phyloP scores from a whole-genome alignment of 2,329 filamentous ascomycete species.

The Boeremia exigua region DNA sequence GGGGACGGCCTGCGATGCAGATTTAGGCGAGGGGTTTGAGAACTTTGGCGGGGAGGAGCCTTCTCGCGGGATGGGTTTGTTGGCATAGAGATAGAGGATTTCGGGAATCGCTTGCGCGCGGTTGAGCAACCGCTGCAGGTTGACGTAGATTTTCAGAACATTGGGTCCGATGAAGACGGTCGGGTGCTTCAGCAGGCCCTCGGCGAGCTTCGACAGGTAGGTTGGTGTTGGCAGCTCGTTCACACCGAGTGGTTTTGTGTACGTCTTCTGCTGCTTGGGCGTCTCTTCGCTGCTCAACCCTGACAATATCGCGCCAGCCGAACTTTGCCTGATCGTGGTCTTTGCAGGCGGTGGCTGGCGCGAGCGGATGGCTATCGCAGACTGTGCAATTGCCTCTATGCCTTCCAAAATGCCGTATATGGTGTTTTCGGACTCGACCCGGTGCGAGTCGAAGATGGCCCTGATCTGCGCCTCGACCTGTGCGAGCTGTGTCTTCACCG shows the following conservation, averaged over 20 bases:
- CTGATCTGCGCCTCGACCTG: conserved; percentile 37
- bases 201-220: conserved; percentile 63
- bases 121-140: conserved; percentile 74
- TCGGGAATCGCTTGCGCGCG: conserved; percentile 78
- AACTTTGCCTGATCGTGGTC: conserved; percentile 37
- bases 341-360: conserved; percentile 31
- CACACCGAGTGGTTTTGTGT: conserved; percentile 20
- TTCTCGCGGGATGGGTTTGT: conserved; percentile 75
- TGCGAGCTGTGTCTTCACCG: conserved; percentile 30
- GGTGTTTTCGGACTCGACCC: conserved; percentile 33
- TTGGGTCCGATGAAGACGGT: conserved; percentile 80
- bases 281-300: conserved; percentile 33
- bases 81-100: conserved; percentile 81
- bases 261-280: conserved; percentile 10
- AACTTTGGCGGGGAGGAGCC: conserved; percentile 57
- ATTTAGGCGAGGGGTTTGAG: conserved; percentile 66
- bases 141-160: conserved; percentile 76
- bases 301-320: conserved; percentile 43
- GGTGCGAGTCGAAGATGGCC: conserved; percentile 34
- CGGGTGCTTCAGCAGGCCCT: conserved; percentile 73
- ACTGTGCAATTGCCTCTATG: conserved; percentile 30
- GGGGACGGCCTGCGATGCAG: conserved; percentile 74
- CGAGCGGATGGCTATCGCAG: conserved; percentile 39
- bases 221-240: conserved; percentile 37
- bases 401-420: conserved; percentile 31